Percentiles rank a stretch among this genome's conserved stretches.
These are phyloP conservation scores for Leptomonas pyrrhocoris DNA, from an alignment of 208 protist genomes.

Conservation along the genomic window DNA sequence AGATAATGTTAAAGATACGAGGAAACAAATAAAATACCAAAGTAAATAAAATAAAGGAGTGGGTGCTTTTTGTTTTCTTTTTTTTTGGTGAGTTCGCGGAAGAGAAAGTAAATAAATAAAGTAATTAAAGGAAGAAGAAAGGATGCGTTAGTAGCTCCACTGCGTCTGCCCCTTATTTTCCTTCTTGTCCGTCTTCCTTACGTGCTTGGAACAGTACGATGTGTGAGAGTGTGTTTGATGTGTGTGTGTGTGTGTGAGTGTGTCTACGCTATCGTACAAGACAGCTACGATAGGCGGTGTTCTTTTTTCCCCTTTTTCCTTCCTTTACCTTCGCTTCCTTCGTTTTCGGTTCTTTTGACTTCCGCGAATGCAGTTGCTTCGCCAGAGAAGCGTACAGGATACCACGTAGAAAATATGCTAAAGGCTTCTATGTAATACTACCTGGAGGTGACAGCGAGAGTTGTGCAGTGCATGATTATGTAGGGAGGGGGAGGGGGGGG, in stretches of 20 bases:
- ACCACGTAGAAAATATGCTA: too few relatives aligned
- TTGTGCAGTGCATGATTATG: too few relatives aligned
- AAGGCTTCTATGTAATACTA: too few relatives aligned
- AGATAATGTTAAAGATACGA: too few relatives aligned
- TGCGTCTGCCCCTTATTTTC: background rate
- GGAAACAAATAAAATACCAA: too few relatives aligned
- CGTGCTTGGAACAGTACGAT: too few relatives aligned
- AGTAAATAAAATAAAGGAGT: background rate
- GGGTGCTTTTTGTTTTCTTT: background rate
- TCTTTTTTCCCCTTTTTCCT: background rate
- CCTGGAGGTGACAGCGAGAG: too few relatives aligned
- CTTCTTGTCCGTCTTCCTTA: too few relatives aligned
- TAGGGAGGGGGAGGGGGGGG: too few relatives aligned
- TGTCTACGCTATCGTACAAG: background rate
- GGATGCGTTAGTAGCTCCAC: background rate
- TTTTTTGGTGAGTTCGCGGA: constrained; percentile 10
- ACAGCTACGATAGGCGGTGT: background rate
- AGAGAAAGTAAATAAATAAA: constrained; percentile 26
- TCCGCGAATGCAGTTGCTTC: background rate
- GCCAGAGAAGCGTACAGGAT: constrained; percentile 21
- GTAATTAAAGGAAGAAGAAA: constrained; percentile 4
- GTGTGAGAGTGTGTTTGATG: too few relatives aligned
- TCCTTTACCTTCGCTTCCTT: background rate
- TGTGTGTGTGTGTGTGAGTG: too few relatives aligned
- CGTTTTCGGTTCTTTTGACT: background rate